A percentile compares a stretch with the other conserved stretches of the same genome.
phyloP scores from a whole-genome alignment of 2,329 filamentous ascomycete species.

The Epichloe aotearoae region DNA sequence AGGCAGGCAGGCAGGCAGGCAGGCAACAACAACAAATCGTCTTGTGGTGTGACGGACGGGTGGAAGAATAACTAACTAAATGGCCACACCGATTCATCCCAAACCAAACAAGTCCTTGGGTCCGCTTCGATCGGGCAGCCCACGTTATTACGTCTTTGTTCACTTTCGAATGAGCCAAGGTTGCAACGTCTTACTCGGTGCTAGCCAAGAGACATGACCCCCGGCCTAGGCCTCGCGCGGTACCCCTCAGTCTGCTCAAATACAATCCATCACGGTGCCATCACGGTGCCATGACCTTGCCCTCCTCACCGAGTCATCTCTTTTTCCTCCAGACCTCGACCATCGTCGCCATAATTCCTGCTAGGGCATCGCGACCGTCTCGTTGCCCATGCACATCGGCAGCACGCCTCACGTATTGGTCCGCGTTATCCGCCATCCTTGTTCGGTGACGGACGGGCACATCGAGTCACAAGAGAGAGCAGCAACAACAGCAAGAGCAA shows the following conservation, averaged over 20 bases:
- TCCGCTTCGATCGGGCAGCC: constrained; percentile 9
- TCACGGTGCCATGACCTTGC: constrained; percentile 23
- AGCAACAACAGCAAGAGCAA: background rate
- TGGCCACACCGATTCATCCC: background rate
- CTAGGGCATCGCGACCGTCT: constrained; percentile 3
- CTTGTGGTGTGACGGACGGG: background rate
- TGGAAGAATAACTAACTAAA: background rate
- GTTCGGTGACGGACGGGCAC: constrained; percentile 5
- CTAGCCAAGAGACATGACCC: constrained; percentile 2
- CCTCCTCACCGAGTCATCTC: constrained; percentile 28
- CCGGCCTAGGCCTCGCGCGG: constrained; percentile 3
- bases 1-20: background rate
- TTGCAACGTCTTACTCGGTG: constrained; percentile 11
- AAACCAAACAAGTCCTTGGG: background rate
- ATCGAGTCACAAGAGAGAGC: constrained; percentile 1
- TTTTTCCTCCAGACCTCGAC: constrained; percentile 23
- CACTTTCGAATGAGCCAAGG: background rate
- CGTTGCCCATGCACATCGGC: constrained; percentile 11
- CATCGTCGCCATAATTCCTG: constrained; percentile 14
- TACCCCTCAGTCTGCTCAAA: constrained; percentile 29
- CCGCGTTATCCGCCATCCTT: constrained; percentile 13
- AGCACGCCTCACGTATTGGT: constrained; percentile 11
- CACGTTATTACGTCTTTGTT: constrained; percentile 7
- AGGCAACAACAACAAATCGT: background rate
- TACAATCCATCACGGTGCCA: constrained; percentile 29